Percentiles rank a stretch among this genome's conserved stretches.
Evolutionary conservation across 2,329 filamentous ascomycete species (phyloP).

Genomic region (Amauroascus niger): DNA sequence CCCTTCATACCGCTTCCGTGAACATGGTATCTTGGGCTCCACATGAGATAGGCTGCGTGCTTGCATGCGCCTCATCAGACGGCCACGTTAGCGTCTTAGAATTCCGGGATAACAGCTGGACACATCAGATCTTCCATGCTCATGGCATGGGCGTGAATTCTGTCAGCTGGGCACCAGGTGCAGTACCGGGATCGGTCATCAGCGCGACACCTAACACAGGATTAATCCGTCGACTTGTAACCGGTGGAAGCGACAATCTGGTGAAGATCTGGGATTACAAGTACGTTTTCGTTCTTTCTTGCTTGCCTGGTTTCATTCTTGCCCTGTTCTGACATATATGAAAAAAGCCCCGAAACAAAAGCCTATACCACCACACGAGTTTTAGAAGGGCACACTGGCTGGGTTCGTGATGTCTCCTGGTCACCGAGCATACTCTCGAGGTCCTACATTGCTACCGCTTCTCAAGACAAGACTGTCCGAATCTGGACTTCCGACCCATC

Average conservation of each 20-base stretch:
- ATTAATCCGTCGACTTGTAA: constrained; percentile 75
- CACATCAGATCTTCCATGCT: constrained; percentile 78
- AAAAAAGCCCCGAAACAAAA: constrained; percentile 40
- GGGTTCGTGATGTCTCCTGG: constrained; percentile 97
- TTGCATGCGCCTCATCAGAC: constrained; percentile 89
- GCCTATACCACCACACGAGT: constrained; percentile 46
- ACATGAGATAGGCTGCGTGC: constrained; percentile 85
- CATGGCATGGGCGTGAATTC: constrained; percentile 93
- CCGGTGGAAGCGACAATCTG: constrained; percentile 84
- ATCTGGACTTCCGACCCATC: constrained; percentile 81
- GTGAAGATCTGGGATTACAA: constrained; percentile 90
- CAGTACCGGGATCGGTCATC: constrained; percentile 72
- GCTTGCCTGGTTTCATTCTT: background rate
- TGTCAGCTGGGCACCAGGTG: constrained; percentile 87
- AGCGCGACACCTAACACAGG: constrained; percentile 56
- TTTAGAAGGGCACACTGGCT: constrained; percentile 77
- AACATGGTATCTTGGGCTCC: constrained; percentile 98
- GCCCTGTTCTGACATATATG: too few species aligned
- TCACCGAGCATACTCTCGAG: constrained; percentile 89
- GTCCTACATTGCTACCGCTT: constrained; percentile 91
- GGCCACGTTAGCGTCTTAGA: constrained; percentile 89
- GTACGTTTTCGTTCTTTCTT: constrained; percentile 26
- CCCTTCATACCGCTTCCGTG: constrained; percentile 87
- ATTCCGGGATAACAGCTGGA: constrained; percentile 92
- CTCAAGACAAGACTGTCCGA: constrained; percentile 91